These are phyloP conservation scores for Eucalyptus curtisii DNA, from an alignment of 345 rosid species.

Conservation along the genomic window DNA sequence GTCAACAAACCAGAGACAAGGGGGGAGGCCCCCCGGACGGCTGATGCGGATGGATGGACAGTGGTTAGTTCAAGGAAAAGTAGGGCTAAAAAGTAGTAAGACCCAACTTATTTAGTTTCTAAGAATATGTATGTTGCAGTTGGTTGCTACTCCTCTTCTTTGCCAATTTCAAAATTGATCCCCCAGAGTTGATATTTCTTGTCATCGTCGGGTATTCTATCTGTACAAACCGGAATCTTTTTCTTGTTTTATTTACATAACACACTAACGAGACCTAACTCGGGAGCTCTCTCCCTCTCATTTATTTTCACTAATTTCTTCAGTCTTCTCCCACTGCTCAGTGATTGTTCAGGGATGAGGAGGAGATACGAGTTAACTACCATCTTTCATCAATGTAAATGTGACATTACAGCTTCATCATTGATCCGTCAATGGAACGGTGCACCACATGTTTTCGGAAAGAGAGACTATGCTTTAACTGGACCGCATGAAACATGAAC, in stretches of 20 bases:
- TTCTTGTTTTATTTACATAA: not conserved
- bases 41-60: conserved; percentile 66
- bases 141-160: not conserved
- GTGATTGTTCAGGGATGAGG: not conserved
- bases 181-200: not conserved
- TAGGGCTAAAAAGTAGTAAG: conserved; percentile 38
- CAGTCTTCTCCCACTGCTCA: not conserved
- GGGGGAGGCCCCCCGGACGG: not conserved
- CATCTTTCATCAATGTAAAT: not conserved
- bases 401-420: not conserved
- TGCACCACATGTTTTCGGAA: not conserved
- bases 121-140: not conserved
- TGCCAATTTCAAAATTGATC: not conserved
- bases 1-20: not conserved
- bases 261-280: not conserved
- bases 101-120: not conserved
- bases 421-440: not conserved
- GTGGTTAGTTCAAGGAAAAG: conserved; percentile 43
- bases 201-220: not conserved
- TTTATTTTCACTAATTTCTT: not conserved
- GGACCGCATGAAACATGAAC: not conserved
- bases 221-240: not conserved
- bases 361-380: not conserved
- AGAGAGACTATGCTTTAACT: not conserved
- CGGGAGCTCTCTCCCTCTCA: not conserved